These are phyloP conservation scores for Parietaria judaica DNA, from an alignment of 306 rosid species.

Conservation along the genomic window DNA sequence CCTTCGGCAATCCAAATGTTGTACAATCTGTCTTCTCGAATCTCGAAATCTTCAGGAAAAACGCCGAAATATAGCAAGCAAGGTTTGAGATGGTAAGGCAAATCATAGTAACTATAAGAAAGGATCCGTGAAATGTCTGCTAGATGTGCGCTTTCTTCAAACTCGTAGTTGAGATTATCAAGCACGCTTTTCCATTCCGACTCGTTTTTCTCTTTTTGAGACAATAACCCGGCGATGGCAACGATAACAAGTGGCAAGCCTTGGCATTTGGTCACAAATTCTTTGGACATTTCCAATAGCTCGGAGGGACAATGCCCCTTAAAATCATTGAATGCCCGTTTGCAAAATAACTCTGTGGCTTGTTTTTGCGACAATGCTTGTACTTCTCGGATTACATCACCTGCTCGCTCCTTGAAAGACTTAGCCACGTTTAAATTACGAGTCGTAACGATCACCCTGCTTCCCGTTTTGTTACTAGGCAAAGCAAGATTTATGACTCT, in stretches of 20 bases:
- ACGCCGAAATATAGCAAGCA: conserved; percentile 3
- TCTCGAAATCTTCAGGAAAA: neutral
- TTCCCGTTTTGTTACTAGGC: conserved; percentile 4
- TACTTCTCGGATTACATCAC: neutral
- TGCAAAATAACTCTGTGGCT: conserved; percentile 14
- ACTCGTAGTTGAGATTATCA: neutral
- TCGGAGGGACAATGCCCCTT: neutral
- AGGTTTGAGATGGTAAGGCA: conserved; percentile 13
- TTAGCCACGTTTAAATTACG: neutral
- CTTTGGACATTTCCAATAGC: conserved; percentile 3
- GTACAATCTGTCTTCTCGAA: neutral
- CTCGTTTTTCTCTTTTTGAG: neutral
- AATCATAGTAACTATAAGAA: conserved; percentile 7
- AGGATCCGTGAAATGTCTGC: neutral
- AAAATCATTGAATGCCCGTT: neutral
- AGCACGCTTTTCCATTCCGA: conserved; percentile 15
- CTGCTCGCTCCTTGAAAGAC: neutral
- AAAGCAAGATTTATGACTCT: conserved; percentile 5
- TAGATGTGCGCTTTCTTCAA: neutral
- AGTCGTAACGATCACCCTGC: conserved; percentile 17
- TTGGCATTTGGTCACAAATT: conserved; percentile 10
- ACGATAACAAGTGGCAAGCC: conserved; percentile 17
- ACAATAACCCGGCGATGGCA: conserved; percentile 11
- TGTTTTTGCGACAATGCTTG: neutral
- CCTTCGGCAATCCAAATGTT: conserved; percentile 2